phyloP scores from a whole-genome alignment of 495 filamentous ascomycete genomes.

The Pseudotulostoma volvatum region DNA sequence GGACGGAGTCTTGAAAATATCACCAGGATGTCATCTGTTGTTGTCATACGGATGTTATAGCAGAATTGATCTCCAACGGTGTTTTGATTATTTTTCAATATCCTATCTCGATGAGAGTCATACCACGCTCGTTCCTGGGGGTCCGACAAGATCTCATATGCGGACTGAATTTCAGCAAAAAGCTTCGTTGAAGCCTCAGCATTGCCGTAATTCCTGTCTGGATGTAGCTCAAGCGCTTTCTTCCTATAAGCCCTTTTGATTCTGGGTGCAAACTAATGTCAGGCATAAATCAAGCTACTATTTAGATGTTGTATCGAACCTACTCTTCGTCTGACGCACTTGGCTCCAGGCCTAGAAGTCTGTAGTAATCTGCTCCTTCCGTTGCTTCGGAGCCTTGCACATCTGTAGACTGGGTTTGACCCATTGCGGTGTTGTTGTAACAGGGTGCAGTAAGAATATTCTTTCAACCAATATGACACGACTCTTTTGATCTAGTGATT shows the following conservation, averaged over 20 bases:
- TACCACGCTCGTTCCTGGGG: constrained; percentile 96
- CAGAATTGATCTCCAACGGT: constrained; percentile 35
- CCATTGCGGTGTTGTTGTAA: too few species aligned
- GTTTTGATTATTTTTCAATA: constrained; percentile 43
- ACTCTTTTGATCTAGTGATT: too few species aligned
- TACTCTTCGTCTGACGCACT: constrained; percentile 73
- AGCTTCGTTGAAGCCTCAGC: constrained; percentile 62
- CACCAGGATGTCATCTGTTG: constrained; percentile 54
- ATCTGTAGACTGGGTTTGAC: constrained; percentile 57
- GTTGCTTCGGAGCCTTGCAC: constrained; percentile 16
- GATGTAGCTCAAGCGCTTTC: constrained; percentile 86
- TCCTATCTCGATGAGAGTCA: constrained; percentile 77
- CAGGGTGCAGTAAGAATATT: too few species aligned
- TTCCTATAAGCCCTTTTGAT: constrained; percentile 86
- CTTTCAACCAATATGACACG: too few species aligned
- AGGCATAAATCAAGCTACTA: constrained; percentile 2
- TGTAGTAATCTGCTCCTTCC: constrained; percentile 77
- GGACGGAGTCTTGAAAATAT: constrained; percentile 62
- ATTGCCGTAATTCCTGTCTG: constrained; percentile 84
- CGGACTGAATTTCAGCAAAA: constrained; percentile 83
- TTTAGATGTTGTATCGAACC: constrained; percentile 12
- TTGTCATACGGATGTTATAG: constrained; percentile 52
- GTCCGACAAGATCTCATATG: constrained; percentile 90
- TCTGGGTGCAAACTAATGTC: constrained; percentile 24
- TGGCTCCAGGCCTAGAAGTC: constrained; percentile 58